Percentiles rank a stretch among this genome's conserved stretches.
These are phyloP conservation scores for Phytopythium kandeliae DNA, from an alignment of 352 stramenopile species.

Conservation along the genomic window DNA sequence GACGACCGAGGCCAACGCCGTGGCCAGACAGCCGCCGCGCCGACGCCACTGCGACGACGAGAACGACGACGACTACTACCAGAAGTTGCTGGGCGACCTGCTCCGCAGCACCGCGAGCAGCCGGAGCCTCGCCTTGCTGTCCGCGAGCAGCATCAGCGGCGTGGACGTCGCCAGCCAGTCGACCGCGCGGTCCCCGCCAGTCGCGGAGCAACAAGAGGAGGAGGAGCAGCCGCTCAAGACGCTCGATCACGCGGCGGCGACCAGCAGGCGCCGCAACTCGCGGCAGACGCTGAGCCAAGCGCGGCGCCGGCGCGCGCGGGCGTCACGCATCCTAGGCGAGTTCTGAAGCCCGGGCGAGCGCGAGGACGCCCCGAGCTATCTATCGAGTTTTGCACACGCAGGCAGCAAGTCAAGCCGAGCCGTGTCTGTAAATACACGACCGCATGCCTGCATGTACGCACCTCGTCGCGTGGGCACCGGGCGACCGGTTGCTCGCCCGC, in stretches of 20 bases:
- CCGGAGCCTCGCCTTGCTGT: conserved; percentile 31
- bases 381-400: neutral
- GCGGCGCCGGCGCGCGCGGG: neutral
- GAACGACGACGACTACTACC: conserved; percentile 69
- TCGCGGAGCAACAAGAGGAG: neutral
- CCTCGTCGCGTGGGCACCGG: no score
- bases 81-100: conserved; percentile 51
- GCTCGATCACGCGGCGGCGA: neutral
- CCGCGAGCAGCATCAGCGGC: conserved; percentile 32
- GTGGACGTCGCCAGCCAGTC: conserved; percentile 9
- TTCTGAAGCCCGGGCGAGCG: no score
- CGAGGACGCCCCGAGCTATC: no score
- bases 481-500: no score
- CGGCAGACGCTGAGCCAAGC: neutral
- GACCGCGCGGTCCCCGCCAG: conserved; percentile 1
- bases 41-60: conserved; percentile 10
- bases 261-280: neutral
- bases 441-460: no score
- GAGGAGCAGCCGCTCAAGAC: neutral
- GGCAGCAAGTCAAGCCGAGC: neutral
- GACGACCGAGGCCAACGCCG: neutral
- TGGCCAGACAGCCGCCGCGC: conserved; percentile 18
- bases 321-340: neutral
- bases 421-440: conserved; percentile 4
- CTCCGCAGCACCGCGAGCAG: conserved; percentile 51